These are phyloP conservation scores for Neonectria punicea DNA, from an alignment of 2,329 filamentous ascomycete genomes.

Conservation along the genomic window DNA sequence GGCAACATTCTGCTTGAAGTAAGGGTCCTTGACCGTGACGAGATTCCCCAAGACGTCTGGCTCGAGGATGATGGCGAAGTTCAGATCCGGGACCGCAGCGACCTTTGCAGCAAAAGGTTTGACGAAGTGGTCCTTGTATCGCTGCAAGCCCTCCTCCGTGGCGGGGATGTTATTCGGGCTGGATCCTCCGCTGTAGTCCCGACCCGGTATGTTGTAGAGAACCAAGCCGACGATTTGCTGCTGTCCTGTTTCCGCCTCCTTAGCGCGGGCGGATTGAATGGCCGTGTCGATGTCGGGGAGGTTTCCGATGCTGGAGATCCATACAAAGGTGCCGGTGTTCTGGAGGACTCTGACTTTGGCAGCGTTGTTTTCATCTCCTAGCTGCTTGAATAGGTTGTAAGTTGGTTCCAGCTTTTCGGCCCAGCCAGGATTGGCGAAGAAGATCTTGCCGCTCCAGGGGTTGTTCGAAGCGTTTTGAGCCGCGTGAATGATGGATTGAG, in stretches of 20 bases:
- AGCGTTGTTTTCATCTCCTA: constrained; percentile 7
- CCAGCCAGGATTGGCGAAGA: constrained; percentile 18
- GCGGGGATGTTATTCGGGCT: constrained; percentile 6
- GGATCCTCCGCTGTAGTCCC: constrained; percentile 7
- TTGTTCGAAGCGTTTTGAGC: not conserved
- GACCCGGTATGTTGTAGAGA: constrained; percentile 20
- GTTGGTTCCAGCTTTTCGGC: constrained; percentile 12
- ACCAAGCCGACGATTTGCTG: constrained; percentile 17
- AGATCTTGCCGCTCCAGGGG: constrained; percentile 11
- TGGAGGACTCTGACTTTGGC: constrained; percentile 14
- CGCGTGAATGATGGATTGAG: not conserved
- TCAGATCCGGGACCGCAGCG: not conserved
- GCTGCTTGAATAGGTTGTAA: constrained; percentile 1
- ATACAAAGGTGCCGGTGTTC: constrained; percentile 18
- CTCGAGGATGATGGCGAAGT: constrained; percentile 18
- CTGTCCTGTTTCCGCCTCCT: not conserved
- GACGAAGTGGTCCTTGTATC: constrained; percentile 9
- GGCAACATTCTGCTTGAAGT: not conserved
- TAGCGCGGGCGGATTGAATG: constrained; percentile 5
- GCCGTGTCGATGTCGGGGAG: constrained; percentile 20
- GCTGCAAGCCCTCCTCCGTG: constrained; percentile 1
- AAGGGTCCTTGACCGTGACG: not conserved
- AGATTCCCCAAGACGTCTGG: constrained; percentile 19
- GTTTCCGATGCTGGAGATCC: constrained; percentile 8
- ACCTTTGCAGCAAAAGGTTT: constrained; percentile 17